Conservation (phyloP, 805 yeast genomes). For the Nematodospora valgi region DNA sequence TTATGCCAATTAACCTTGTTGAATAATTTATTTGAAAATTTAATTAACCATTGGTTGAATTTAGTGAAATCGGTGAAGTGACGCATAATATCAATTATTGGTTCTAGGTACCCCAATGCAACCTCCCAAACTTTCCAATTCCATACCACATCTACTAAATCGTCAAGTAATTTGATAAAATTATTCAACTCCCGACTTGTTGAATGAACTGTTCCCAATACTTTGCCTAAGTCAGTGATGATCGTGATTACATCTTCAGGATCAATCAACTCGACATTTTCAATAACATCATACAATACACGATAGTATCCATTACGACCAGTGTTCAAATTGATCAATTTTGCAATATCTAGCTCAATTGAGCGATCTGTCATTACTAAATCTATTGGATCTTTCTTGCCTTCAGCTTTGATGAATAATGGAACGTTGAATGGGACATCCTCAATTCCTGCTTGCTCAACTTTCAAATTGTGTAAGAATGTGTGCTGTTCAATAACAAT, state of each 20-base stretch:
- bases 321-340: constrained; percentile 39
- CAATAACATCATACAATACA: constrained; percentile 40
- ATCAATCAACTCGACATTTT: constrained; percentile 20
- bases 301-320: constrained; percentile 46
- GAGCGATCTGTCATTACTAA: constrained; percentile 43
- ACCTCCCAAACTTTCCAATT: constrained; percentile 33
- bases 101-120: constrained; percentile 32
- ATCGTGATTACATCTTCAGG: constrained; percentile 19
- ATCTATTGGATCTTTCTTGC: constrained; percentile 18
- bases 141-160: constrained; percentile 19
- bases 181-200: constrained; percentile 23
- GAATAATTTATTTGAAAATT: constrained; percentile 16
- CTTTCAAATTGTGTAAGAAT: constrained; percentile 20
- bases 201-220: constrained; percentile 25
- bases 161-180: constrained; percentile 28
- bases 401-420: constrained; percentile 38
- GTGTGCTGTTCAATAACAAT: constrained; percentile 36
- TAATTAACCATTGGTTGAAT: constrained; percentile 22
- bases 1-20: constrained; percentile 25
- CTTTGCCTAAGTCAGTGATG: constrained; percentile 37
- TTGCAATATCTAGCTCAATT: constrained; percentile 25
- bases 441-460: constrained; percentile 36
- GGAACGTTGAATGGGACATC: constrained; percentile 65
- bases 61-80: constrained; percentile 20
- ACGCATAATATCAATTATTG: constrained; percentile 27